Conservation (phyloP, 495 filamentous ascomycete genomes). For the Aspergillus wentii region DNA sequence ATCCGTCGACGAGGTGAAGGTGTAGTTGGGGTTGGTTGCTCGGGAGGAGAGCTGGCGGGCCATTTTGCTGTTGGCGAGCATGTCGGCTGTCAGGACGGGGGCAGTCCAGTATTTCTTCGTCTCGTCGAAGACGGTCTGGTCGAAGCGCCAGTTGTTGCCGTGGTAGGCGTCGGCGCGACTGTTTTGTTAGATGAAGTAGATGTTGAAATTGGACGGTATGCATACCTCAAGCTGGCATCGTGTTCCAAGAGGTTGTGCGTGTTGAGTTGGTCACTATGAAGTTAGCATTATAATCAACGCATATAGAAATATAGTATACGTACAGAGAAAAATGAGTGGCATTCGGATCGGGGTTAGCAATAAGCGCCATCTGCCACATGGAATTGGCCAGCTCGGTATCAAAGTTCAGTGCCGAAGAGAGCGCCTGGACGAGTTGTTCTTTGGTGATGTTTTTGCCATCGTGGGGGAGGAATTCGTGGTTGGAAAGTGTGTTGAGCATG, state of each 20-base stretch:
- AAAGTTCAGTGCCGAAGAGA: constrained; percentile 40
- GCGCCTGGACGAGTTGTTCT: constrained; percentile 18
- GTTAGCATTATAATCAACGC: background rate
- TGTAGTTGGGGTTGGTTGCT: constrained; percentile 36
- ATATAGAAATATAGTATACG: background rate
- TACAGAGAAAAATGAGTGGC: constrained; percentile 43
- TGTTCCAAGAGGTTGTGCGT: constrained; percentile 47
- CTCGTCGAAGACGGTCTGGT: constrained; percentile 41
- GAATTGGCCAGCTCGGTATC: constrained; percentile 21
- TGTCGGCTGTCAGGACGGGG: constrained; percentile 29
- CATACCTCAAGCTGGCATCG: constrained; percentile 46
- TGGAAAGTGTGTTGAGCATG: constrained; percentile 52
- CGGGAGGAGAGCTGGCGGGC: constrained; percentile 41
- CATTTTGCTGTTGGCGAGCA: constrained; percentile 36
- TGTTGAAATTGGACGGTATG: constrained; percentile 3
- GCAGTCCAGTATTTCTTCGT: constrained; percentile 37
- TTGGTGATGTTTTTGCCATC: constrained; percentile 34
- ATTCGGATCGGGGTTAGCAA: constrained; percentile 45
- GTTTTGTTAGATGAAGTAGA: background rate
- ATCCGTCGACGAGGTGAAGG: constrained; percentile 28
- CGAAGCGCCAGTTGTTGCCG: constrained; percentile 38
- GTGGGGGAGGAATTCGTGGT: constrained; percentile 52
- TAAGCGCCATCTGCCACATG: constrained; percentile 37
- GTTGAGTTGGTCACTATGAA: constrained; percentile 31
- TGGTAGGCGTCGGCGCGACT: constrained; percentile 41